These are phyloP conservation scores for Pseudogymnoascus sp. DNA, from an alignment of 2,329 filamentous ascomycete genomes.

Conservation along the genomic window DNA sequence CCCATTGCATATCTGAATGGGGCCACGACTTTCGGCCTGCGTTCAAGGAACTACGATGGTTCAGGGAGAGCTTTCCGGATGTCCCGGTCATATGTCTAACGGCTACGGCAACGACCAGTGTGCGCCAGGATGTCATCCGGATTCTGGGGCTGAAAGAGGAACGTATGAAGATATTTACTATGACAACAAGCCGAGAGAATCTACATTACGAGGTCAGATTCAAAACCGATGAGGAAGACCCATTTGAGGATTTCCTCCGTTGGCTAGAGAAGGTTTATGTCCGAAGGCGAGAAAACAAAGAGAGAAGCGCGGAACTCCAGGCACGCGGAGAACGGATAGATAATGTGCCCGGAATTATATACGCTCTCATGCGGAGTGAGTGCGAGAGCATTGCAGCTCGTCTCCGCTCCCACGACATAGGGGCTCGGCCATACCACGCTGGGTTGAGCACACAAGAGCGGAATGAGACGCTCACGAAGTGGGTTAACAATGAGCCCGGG, in stretches of 20 bases:
- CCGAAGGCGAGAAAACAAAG: constrained; percentile 52
- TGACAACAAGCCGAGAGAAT: constrained; percentile 76
- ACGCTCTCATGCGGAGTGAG: constrained; percentile 66
- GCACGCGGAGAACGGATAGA: constrained; percentile 46
- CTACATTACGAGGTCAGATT: constrained; percentile 87
- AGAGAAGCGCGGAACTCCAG: constrained; percentile 50
- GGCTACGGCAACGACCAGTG: constrained; percentile 75
- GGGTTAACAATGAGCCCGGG: constrained; percentile 64
- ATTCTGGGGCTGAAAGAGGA: constrained; percentile 60
- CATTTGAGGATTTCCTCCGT: constrained; percentile 61
- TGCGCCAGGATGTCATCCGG: constrained; percentile 73
- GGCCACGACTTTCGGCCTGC: constrained; percentile 94
- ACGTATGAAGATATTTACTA: constrained; percentile 66
- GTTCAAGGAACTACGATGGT: constrained; percentile 81
- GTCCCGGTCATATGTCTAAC: constrained; percentile 91
- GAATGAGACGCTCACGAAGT: constrained; percentile 60
- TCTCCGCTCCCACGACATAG: constrained; percentile 60
- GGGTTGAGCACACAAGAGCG: constrained; percentile 60
- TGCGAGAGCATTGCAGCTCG: constrained; percentile 63
- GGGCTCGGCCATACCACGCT: constrained; percentile 66
- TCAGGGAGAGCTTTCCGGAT: constrained; percentile 70
- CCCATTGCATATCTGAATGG: constrained; percentile 97
- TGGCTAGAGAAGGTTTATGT: constrained; percentile 71
- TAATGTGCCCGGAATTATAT: constrained; percentile 70
- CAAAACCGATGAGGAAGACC: constrained; percentile 66